Evolutionary conservation across 495 filamentous ascomycete species (phyloP).

Genomic region (Diplogelasinospora grovesii): DNA sequence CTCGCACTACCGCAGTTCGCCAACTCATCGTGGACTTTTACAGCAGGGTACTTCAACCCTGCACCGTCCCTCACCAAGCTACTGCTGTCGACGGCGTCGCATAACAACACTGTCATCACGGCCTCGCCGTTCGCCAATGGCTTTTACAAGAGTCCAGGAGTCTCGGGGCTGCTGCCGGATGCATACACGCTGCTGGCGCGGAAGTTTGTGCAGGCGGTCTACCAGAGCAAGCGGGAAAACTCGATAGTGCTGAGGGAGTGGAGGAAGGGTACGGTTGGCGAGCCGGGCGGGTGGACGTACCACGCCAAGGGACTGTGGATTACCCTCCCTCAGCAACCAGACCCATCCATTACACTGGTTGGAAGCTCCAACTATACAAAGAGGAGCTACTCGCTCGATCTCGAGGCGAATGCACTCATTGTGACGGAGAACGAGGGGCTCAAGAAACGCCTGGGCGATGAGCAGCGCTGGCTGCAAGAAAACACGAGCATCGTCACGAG

Average conservation of each 20-base stretch:
- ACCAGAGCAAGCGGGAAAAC: constrained; percentile 49
- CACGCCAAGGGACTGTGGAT: constrained; percentile 97
- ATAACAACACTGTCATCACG: constrained; percentile 74
- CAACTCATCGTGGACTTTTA: constrained; percentile 83
- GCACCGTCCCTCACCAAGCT: constrained; percentile 72
- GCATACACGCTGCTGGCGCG: constrained; percentile 86
- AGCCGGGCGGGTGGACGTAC: constrained; percentile 88
- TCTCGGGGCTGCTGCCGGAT: constrained; percentile 82
- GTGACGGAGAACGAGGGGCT: constrained; percentile 71
- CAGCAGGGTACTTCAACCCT: constrained; percentile 97
- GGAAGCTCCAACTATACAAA: constrained; percentile 96
- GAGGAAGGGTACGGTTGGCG: constrained; percentile 71
- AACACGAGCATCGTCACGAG: constrained; percentile 57
- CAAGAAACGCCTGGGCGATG: constrained; percentile 64
- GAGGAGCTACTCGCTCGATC: constrained; percentile 81
- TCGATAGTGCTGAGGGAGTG: constrained; percentile 79
- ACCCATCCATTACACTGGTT: constrained; percentile 73
- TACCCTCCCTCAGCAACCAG: constrained; percentile 52
- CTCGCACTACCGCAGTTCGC: constrained; percentile 54
- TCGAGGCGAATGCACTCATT: constrained; percentile 80
- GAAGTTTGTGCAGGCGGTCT: constrained; percentile 68
- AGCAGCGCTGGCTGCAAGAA: constrained; percentile 71
- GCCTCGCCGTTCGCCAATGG: constrained; percentile 95
- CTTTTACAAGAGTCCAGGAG: constrained; percentile 82
- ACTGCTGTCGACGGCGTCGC: constrained; percentile 62